Base-by-base conservation (phyloP, 768 basidiomycete species). In the Hydnomerulius pinastri region DNA sequence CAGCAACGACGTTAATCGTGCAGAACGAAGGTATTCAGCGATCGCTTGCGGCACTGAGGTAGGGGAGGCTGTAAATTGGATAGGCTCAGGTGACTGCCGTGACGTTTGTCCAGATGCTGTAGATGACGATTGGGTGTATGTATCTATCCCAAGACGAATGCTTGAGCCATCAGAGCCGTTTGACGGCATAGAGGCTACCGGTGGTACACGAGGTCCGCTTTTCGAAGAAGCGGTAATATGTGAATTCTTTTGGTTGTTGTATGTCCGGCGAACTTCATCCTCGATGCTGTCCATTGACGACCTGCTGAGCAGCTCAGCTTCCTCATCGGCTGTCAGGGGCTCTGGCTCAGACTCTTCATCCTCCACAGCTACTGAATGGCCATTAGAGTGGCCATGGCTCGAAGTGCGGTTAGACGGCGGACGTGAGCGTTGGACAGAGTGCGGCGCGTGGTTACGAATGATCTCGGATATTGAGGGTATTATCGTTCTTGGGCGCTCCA, bases 271-370 rank as follows among this genome's bases (percentile, higher is more conserved):
- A 27, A 90, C 82, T 74, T 94, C 92, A 59, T 90, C 85, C 18
- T 90, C 88, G 23, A 94, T 84, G 52, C 90, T 92, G 66, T 94
- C 92, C 55, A 92, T 81, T 15, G 90, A 92, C 18, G 92, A 92
- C n/a, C 87, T 82, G 33, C 86, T 85, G 43, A 89, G 56, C 40
- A 86, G 61, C 38, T 88, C 87, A 2, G 74, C 72, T 53, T 87
- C 86, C 51, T 85, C 85, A 46, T 79, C 77, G 32, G 73, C 70
- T 33, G 75, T 65, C 38, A 77, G 59, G 7, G 76, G 72, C 56
- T 82, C 83, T 27, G 78, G 76, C 36, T 70, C 71, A 7, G 70
- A 66, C 63, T 83, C 82, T 2, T 72, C 70, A 57, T 81, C 79
- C 65, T 83, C 82, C 37, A 74, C 73, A 18, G 77, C 64, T 10